phyloP scores from a whole-genome alignment of 2,329 filamentous ascomycete genomes.

The Cephalotrichum gorgonifer region DNA sequence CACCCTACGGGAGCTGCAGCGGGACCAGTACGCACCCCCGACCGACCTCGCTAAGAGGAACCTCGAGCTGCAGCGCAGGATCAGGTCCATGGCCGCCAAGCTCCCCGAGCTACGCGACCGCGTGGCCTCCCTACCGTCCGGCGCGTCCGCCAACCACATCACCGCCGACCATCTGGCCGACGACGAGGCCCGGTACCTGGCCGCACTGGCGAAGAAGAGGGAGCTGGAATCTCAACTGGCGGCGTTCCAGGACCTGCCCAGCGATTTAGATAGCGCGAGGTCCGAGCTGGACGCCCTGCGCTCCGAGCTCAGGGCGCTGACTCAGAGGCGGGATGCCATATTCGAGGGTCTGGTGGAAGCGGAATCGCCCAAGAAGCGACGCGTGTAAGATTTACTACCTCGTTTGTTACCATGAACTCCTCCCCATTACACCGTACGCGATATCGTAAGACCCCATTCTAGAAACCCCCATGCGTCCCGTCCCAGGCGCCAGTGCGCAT shows the following conservation, averaged over 20 bases:
- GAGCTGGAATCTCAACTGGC: conserved; percentile 52
- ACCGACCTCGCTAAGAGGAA: conserved; percentile 57
- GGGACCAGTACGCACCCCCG: conserved; percentile 40
- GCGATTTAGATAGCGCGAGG: conserved; percentile 57
- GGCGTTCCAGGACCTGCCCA: conserved; percentile 62
- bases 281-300: conserved; percentile 60
- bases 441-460: background rate
- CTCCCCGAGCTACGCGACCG: conserved; percentile 28
- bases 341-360: conserved; percentile 64
- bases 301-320: conserved; percentile 50
- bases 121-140: conserved; percentile 28
- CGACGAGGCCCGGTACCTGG: conserved; percentile 48
- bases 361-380: conserved; percentile 20
- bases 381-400: background rate
- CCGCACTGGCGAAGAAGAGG: conserved; percentile 46
- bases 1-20: conserved; percentile 31
- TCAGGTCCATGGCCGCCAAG: conserved; percentile 35
- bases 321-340: conserved; percentile 54
- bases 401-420: too few species aligned
- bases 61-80: conserved; percentile 60
- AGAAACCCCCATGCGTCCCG: background rate
- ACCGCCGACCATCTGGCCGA: conserved; percentile 47
- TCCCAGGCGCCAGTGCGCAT: background rate
- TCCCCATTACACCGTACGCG: background rate
- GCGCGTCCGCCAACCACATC: conserved; percentile 24